Base-by-base conservation (phyloP, 257 asterid species). In the Salvia rosmarinus region DNA sequence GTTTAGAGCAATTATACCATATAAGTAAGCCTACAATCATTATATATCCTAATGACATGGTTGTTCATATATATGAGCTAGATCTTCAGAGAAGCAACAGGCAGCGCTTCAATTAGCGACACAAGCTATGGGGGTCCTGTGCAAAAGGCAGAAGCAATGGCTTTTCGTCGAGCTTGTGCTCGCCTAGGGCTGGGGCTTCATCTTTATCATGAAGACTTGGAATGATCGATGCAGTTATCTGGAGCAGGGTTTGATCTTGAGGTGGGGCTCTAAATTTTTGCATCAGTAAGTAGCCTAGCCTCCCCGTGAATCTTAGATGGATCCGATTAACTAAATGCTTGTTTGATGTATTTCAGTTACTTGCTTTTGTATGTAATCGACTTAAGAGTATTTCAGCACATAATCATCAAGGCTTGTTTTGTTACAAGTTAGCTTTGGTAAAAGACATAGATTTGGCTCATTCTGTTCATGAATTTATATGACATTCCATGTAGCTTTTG, bases 121-220 rank as follows among this genome's bases (percentile, higher is more conserved):
- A 65, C 77, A 12, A 87, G 91, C 55, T 88, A 79, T 37, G 91
- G 93, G 44, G 89, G 86, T 68, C 83, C 91, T 1, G 83, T 89
- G 84, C 96, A 90, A 82, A 90, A 86, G 82, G 98, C 97, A 56
- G 98, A 90, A 77, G 89, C 90, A 65, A 93, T 89, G 97, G 96
- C 98, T 63, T 90, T 93, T 83, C 96, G 98, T 34, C 77, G 30
- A 25, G 30, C 30, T 3, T 25, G 30, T 25, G 30, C 30, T 25
- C 30, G 30, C 30, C 30, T 25, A 25, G 30, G 30, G 30, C 30
- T 25, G 30, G 30, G 30, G 30, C 30, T 25, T 25, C 30, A 25
- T 25, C 30, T 25, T 25, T 25, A 25, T 25, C 30, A 25, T 25
- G 30, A 25, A 25, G 30, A 25, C 30, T 25, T 25, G 30, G 30